phyloP scores from a whole-genome alignment of 1,139 yeast genomes.

The Taphrina pruni region DNA sequence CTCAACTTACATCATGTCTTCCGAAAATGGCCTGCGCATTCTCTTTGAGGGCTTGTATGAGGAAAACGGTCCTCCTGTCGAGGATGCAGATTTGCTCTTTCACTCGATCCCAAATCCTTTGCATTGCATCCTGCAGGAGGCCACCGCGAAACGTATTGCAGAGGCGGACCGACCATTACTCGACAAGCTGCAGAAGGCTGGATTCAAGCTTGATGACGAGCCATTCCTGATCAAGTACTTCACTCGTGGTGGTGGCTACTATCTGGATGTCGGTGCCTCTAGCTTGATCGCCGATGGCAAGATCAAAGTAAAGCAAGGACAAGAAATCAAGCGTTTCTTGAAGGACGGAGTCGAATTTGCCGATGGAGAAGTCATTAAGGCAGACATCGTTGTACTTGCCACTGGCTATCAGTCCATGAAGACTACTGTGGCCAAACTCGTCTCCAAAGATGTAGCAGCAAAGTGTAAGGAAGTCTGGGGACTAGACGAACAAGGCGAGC shows the following conservation, averaged over 20 bases:
- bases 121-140: constrained; percentile 52
- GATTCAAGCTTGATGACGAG: constrained; percentile 56
- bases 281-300: constrained; percentile 54
- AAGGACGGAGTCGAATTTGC: constrained; percentile 54
- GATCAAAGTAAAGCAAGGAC: constrained; percentile 54
- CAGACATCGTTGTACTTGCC: constrained; percentile 56
- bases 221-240: constrained; percentile 47
- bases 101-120: constrained; percentile 53
- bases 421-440: constrained; percentile 54
- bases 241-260: constrained; percentile 58
- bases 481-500: constrained; percentile 48
- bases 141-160: constrained; percentile 51
- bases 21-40: constrained; percentile 53
- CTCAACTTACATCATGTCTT: constrained; percentile 56
- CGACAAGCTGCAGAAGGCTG: constrained; percentile 51
- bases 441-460: constrained; percentile 53
- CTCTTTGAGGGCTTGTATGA: constrained; percentile 53
- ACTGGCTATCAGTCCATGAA: constrained; percentile 58
- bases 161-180: constrained; percentile 52
- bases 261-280: constrained; percentile 58
- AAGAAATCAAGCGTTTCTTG: constrained; percentile 51
- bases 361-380: constrained; percentile 54
- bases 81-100: constrained; percentile 54
- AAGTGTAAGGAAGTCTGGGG: constrained; percentile 48
- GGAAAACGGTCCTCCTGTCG: constrained; percentile 53